These are phyloP conservation scores for Talaromyces sp. DNA, from an alignment of 2,329 filamentous ascomycete species.

Conservation along the genomic window DNA sequence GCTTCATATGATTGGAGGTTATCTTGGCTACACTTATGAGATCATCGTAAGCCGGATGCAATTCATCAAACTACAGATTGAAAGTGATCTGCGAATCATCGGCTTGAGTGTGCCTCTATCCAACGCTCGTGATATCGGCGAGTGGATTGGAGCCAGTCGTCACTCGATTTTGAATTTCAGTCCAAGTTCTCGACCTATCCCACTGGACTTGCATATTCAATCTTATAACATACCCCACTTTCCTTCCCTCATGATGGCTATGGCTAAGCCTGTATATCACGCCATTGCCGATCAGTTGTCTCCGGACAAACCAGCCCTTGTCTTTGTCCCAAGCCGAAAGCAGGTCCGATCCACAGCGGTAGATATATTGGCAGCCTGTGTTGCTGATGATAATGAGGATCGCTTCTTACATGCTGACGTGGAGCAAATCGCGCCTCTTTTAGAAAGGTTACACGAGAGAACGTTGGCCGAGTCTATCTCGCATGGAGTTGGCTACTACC, in stretches of 20 bases:
- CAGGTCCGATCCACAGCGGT: conserved; percentile 82
- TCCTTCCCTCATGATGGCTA: conserved; percentile 95
- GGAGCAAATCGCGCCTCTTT: conserved; percentile 73
- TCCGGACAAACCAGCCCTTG: conserved; percentile 77
- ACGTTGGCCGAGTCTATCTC: conserved; percentile 82
- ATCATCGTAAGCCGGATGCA: conserved; percentile 97
- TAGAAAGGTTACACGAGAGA: conserved; percentile 78
- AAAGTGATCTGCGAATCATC: conserved; percentile 78
- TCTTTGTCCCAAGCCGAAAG: conserved; percentile 91
- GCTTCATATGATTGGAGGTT: conserved; percentile 84
- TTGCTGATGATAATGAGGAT: conserved; percentile 86
- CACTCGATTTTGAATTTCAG: conserved; percentile 99
- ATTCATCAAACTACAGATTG: conserved; percentile 83
- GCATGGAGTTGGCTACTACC: conserved; percentile 94
- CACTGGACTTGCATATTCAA: conserved; percentile 89
- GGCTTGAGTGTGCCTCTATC: conserved; percentile 87
- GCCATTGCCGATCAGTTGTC: conserved; percentile 78
- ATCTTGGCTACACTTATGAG: conserved; percentile 85
- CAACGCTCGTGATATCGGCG: conserved; percentile 88
- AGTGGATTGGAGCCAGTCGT: conserved; percentile 97
- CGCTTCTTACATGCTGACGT: conserved; percentile 82
- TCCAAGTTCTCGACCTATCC: conserved; percentile 80
- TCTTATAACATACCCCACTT: conserved; percentile 95
- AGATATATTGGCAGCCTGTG: conserved; percentile 80
- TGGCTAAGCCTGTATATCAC: conserved; percentile 90